Evolutionary conservation across 1,139 yeast species (phyloP).

Genomic region (Suhomyces ambrosiae): DNA sequence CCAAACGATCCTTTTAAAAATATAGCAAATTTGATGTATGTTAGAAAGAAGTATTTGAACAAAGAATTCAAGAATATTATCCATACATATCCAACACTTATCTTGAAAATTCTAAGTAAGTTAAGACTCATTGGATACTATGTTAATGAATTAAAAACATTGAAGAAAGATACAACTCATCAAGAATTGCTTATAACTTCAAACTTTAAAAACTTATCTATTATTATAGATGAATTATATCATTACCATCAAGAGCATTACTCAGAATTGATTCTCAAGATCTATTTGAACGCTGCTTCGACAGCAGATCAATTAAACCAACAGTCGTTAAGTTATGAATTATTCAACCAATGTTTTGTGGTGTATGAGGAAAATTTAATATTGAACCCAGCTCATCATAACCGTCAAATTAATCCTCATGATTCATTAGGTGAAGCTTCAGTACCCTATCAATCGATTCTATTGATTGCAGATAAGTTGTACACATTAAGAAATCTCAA

Average conservation of each 20-base stretch:
- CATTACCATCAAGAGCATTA: conserved; percentile 47
- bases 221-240: conserved; percentile 69
- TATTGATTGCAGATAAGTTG: conserved; percentile 62
- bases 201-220: conserved; percentile 73
- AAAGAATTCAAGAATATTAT: conserved; percentile 57
- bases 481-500: conserved; percentile 59
- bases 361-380: conserved; percentile 77
- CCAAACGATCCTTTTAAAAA: conserved; percentile 50
- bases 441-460: conserved; percentile 40
- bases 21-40: conserved; percentile 56
- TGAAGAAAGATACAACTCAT: conserved; percentile 21
- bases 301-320: conserved; percentile 74
- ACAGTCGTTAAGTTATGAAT: conserved; percentile 71
- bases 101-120: conserved; percentile 59
- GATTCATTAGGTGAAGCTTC: conserved; percentile 43
- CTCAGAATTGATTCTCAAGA: conserved; percentile 52
- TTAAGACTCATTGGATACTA: conserved; percentile 53
- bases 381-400: conserved; percentile 19
- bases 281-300: conserved; percentile 59
- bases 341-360: conserved; percentile 84
- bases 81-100: conserved; percentile 75
- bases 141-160: conserved; percentile 21
- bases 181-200: conserved; percentile 42
- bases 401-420: conserved; percentile 32
- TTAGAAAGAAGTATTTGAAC: conserved; percentile 57